These are phyloP conservation scores for Ilyonectria sp. DNA, from an alignment of 2,329 filamentous ascomycete species.

Conservation along the genomic window DNA sequence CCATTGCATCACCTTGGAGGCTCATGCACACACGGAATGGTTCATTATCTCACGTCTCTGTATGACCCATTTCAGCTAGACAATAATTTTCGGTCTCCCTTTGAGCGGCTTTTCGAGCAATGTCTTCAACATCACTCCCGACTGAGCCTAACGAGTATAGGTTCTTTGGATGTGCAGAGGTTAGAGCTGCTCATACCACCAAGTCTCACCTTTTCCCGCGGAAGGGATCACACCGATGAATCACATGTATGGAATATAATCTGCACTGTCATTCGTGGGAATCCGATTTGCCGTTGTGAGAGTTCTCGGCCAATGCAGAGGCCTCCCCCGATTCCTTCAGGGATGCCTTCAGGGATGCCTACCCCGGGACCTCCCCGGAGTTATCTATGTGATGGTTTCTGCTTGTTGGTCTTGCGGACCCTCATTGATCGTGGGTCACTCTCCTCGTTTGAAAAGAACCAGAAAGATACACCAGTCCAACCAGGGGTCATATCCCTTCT, in stretches of 20 bases:
- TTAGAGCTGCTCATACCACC: neutral
- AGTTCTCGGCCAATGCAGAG: no score
- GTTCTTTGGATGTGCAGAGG: neutral
- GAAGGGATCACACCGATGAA: neutral
- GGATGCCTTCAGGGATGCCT: no score
- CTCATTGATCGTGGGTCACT: neutral
- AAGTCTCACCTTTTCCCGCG: neutral
- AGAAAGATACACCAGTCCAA: neutral
- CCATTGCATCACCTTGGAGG: slow-evolving; percentile 1
- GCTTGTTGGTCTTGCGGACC: neutral
- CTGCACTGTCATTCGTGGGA: neutral
- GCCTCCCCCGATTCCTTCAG: no score
- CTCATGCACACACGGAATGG: neutral
- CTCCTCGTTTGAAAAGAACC: neutral
- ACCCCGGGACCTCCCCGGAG: no score
- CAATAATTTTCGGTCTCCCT: neutral
- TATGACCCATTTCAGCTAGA: slow-evolving; percentile 8
- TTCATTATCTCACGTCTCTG: neutral
- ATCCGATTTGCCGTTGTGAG: neutral
- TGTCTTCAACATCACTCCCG: neutral
- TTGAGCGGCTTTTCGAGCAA: neutral
- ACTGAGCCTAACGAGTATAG: neutral
- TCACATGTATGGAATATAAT: neutral
- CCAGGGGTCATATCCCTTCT: neutral
- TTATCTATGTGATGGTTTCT: neutral